phyloP scores from a whole-genome alignment of 768 basidiomycete genomes.

The Imleria badia region DNA sequence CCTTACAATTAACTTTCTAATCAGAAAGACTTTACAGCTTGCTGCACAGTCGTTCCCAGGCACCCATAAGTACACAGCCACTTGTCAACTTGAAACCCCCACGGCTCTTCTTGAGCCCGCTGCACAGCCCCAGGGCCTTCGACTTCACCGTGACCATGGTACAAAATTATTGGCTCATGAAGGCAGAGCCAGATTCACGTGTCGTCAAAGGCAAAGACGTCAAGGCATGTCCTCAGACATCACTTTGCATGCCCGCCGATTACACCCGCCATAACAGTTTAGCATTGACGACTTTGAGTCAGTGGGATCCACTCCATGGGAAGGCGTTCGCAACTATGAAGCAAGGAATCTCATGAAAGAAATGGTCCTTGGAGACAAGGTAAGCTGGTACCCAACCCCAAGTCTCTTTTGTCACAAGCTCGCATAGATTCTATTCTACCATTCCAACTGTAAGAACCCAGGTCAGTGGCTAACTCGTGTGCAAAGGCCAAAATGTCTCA shows the following conservation, averaged over 20 bases:
- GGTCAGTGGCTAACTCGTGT: slow-evolving; percentile 41
- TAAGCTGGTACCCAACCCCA: slow-evolving; percentile 25
- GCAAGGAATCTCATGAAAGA: slow-evolving; percentile 82
- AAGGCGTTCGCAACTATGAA: slow-evolving; percentile 84
- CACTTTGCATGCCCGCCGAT: neutral
- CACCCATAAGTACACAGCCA: too few species aligned
- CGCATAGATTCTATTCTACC: slow-evolving; percentile 78
- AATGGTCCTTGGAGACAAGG: slow-evolving; percentile 76
- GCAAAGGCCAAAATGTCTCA: slow-evolving; percentile 4
- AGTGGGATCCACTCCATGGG: slow-evolving; percentile 72
- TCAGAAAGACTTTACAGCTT: too few species aligned
- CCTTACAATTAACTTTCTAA: too few species aligned
- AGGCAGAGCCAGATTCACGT: slow-evolving; percentile 84
- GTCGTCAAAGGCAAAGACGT: slow-evolving; percentile 86
- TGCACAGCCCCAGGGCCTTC: too few species aligned
- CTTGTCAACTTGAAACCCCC: too few species aligned
- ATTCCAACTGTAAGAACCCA: slow-evolving; percentile 83
- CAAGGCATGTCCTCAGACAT: slow-evolving; percentile 46
- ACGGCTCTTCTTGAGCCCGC: too few species aligned
- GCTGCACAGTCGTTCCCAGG: too few species aligned
- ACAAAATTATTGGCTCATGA: slow-evolving; percentile 64
- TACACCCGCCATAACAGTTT: slow-evolving; percentile 49
- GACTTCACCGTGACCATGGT: too few species aligned
- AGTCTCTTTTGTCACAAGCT: neutral
- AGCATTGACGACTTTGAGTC: slow-evolving; percentile 84